Evolutionary conservation across 2,329 filamentous ascomycete species (phyloP).

Genomic region (Madurella mycetomatis): DNA sequence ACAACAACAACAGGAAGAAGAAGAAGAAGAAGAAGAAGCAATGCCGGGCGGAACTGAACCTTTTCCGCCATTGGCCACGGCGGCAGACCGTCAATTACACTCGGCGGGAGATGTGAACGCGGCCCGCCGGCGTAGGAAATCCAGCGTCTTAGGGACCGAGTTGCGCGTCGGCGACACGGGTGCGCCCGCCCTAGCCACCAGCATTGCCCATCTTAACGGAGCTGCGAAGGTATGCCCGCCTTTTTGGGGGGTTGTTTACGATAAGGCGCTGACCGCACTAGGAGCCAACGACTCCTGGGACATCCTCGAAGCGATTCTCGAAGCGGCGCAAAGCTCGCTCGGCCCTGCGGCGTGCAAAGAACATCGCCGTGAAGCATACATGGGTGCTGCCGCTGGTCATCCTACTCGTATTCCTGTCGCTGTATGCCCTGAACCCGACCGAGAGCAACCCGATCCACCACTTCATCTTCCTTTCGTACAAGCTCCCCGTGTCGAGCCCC

Average conservation of each 20-base stretch:
- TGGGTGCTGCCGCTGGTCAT: slow-evolving; percentile 65
- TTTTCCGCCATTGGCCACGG: slow-evolving; percentile 51
- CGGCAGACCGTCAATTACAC: slow-evolving; percentile 44
- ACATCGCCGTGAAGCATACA: slow-evolving; percentile 52
- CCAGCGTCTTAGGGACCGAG: slow-evolving; percentile 50
- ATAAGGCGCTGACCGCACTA: slow-evolving; percentile 21
- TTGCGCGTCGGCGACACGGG: slow-evolving; percentile 53
- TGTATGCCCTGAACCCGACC: slow-evolving; percentile 72
- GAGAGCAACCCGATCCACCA: slow-evolving; percentile 72
- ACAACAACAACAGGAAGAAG: neutral
- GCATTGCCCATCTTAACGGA: slow-evolving; percentile 42
- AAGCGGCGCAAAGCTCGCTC: slow-evolving; percentile 54
- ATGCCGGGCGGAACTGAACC: slow-evolving; percentile 38
- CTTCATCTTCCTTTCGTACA: slow-evolving; percentile 89
- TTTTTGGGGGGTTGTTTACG: neutral
- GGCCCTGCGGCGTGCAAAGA: slow-evolving; percentile 49
- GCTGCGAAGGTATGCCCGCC: slow-evolving; percentile 11
- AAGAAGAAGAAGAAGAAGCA: neutral
- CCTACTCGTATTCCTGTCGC: slow-evolving; percentile 56
- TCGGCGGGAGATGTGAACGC: slow-evolving; percentile 34
- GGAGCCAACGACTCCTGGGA: slow-evolving; percentile 24
- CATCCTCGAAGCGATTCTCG: slow-evolving; percentile 40
- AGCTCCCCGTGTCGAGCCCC: slow-evolving; percentile 50
- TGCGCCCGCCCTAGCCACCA: slow-evolving; percentile 51
- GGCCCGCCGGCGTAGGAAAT: slow-evolving; percentile 49